Base-by-base conservation (phyloP, 2,329 filamentous ascomycete species). In the Amphichorda felina region DNA sequence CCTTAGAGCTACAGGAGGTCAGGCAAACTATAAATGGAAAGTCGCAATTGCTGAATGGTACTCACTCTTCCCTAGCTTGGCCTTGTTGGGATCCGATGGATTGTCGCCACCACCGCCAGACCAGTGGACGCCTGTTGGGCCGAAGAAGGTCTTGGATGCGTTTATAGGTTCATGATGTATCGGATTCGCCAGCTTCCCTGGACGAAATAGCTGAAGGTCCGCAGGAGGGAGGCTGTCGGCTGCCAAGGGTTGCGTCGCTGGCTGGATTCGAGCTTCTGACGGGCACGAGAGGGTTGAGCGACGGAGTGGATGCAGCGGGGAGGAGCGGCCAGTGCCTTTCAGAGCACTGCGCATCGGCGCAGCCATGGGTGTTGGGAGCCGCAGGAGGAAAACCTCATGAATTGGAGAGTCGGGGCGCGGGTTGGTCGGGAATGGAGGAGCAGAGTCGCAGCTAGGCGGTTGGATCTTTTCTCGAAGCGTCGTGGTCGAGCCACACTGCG, bases 61-160 rank as follows among this genome's bases (percentile, higher is more conserved):
- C 70, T 46, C 53, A 79, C 75, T 78, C 49, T 70, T 72, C 30
- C 75, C 73, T 1, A 79, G 66, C 55, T 79, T 79, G 26, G 73
- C 56, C 47, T 75, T 79, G 46, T 76, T 71, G 37, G 69, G 61
- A 43, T 75, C 66, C 15, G 61, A 58, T 4, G 58, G 57, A 37
- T 62, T 56, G 43, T 56, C 51, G 18, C 48, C 43, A 5, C 43
- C 39, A 30, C 41, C 35, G 33, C 46, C 49, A 34, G 48, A 44
- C 49, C 51, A 49, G 13, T 41, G 44, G 17, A 49, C 39, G n/a
- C 44, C 46, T 11, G 55, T 55, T 17, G 46, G 43, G 41, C 55
- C 49, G 37, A 60, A 60, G 39, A 50, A 54, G 11, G 50, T 47
- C 16, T 40, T 46, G 4, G 53, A 48, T 5, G 40, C 22, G 21